Evolutionary conservation across 73 alveolate genomes (phyloP).

Genomic region (Uronychia binucleata): DNA sequence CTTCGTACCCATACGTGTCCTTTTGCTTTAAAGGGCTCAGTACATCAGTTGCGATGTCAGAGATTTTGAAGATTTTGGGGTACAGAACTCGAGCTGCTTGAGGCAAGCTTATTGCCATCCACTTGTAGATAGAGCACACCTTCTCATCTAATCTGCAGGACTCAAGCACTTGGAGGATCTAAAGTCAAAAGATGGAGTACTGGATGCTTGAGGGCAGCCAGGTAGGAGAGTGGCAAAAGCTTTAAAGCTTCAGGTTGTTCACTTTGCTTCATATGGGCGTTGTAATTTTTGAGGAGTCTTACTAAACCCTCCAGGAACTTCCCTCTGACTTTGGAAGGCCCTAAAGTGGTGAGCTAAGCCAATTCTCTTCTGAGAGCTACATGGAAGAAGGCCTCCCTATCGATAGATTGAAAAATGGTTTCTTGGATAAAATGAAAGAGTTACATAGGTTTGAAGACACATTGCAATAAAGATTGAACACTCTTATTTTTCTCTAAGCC

Average conservation of each 20-base stretch:
- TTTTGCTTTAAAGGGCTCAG: too few relatives aligned
- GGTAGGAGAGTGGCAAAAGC: conserved; percentile 53
- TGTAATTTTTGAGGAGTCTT: conserved; percentile 47
- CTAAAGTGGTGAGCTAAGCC: conserved; percentile 27
- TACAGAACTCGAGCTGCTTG: conserved; percentile 53
- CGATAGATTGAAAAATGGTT: conserved; percentile 68
- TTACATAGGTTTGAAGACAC: conserved; percentile 53
- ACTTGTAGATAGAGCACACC: conserved; percentile 45
- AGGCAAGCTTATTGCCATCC: conserved; percentile 51
- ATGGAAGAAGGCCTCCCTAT: conserved; percentile 59
- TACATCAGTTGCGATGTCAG: conserved; percentile 36
- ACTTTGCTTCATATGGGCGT: background rate
- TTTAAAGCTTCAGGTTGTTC: conserved; percentile 65
- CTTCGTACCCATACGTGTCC: conserved; percentile 35
- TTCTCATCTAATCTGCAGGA: background rate
- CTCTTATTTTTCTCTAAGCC: conserved; percentile 74
- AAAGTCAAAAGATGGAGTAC: background rate
- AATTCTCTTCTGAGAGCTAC: conserved; percentile 37
- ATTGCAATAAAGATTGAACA: conserved; percentile 57
- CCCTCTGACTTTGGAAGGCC: conserved; percentile 50
- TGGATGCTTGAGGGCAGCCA: conserved; percentile 56
- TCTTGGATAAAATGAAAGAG: too few relatives aligned
- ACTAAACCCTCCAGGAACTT: conserved; percentile 50
- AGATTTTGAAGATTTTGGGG: conserved; percentile 69
- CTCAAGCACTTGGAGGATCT: background rate